phyloP scores from a whole-genome alignment of 2,329 filamentous ascomycete species.

The Penicillium occitanis region DNA sequence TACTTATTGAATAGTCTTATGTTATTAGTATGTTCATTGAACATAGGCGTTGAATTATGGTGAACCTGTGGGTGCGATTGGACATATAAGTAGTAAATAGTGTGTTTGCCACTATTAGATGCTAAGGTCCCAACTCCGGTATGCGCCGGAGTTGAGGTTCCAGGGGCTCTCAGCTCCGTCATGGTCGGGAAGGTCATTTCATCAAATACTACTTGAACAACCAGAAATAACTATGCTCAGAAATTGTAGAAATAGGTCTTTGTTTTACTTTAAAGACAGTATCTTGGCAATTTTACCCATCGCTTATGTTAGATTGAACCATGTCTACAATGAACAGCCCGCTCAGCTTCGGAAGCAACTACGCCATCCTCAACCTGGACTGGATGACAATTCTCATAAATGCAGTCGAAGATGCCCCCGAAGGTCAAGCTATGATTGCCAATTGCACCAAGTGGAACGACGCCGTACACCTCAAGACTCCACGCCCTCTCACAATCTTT shows the following conservation, averaged over 20 bases:
- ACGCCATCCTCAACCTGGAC: constrained; percentile 48
- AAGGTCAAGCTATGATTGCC: constrained; percentile 36
- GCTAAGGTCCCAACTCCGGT: constrained; percentile 11
- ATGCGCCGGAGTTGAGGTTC: background rate
- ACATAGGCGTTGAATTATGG: background rate
- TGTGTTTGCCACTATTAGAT: background rate
- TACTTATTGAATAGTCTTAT: background rate
- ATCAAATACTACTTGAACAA: background rate
- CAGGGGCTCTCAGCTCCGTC: background rate
- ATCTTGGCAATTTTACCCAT: background rate
- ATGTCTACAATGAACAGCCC: background rate
- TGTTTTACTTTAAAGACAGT: too few species aligned
- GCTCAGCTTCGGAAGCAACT: constrained; percentile 35
- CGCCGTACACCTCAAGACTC: constrained; percentile 38
- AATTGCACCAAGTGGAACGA: constrained; percentile 42
- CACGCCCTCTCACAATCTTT: constrained; percentile 41
- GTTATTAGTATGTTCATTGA: background rate
- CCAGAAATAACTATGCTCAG: background rate
- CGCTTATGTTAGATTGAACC: background rate
- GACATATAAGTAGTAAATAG: background rate
- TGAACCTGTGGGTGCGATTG: background rate
- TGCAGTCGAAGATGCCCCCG: constrained; percentile 33
- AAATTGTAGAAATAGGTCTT: background rate
- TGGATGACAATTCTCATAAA: constrained; percentile 34
- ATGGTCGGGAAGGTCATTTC: background rate